Conservation (phyloP, 805 yeast genomes). For the Saccharomycopsis sp. region DNA sequence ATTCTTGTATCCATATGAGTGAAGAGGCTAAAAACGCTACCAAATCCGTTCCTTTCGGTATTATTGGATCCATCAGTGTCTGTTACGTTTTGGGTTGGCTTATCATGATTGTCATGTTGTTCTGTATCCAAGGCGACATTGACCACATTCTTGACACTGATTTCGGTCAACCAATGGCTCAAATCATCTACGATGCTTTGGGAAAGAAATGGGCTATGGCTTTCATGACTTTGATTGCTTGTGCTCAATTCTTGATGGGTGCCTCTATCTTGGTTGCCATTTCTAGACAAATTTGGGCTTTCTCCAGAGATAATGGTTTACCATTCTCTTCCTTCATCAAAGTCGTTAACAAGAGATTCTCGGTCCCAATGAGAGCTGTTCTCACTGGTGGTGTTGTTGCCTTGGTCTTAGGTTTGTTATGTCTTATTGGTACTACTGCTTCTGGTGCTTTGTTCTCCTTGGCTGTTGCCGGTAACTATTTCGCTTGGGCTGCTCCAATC, state of each 20-base stretch:
- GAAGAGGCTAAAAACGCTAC: conserved; percentile 65
- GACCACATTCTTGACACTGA: conserved; percentile 35
- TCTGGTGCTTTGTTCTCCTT: conserved; percentile 40
- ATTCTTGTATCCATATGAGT: conserved; percentile 64
- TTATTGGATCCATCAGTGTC: conserved; percentile 48
- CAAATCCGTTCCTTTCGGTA: conserved; percentile 59
- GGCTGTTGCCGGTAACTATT: conserved; percentile 37
- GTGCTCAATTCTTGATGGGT: conserved; percentile 64
- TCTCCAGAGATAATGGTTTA: conserved; percentile 69
- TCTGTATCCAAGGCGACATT: conserved; percentile 45
- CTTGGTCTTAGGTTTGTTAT: conserved; percentile 34
- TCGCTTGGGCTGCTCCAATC: conserved; percentile 38
- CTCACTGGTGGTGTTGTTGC: conserved; percentile 34
- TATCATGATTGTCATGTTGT: conserved; percentile 47
- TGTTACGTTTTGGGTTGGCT: conserved; percentile 57
- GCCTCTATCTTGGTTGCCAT: conserved; percentile 52
- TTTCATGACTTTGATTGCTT: conserved; percentile 49
- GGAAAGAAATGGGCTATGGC: conserved; percentile 63
- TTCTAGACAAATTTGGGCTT: conserved; percentile 67
- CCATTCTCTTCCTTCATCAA: conserved; percentile 54
- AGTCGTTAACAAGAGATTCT: conserved; percentile 45
- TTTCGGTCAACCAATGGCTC: conserved; percentile 61
- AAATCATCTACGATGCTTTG: conserved; percentile 53
- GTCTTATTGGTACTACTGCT: conserved; percentile 36
- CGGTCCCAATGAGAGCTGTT: conserved; percentile 65